Conservation (phyloP, 441 rosid species). For the Populus hybrid region DNA sequence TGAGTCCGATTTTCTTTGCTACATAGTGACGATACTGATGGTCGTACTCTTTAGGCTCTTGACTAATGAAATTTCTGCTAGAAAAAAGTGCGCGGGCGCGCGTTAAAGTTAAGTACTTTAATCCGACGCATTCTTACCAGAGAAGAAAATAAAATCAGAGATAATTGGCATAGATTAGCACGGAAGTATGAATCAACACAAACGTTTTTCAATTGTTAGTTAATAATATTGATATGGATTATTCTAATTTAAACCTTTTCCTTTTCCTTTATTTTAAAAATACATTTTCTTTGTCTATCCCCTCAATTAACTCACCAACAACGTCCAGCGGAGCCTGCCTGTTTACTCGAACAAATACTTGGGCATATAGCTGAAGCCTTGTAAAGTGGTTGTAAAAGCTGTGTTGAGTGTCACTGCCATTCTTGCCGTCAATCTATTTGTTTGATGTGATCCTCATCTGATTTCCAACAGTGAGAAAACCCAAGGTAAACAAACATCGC, state of each 20-base stretch:
- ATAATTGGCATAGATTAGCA: neutral
- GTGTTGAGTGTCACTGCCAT: neutral
- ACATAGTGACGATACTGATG: no score
- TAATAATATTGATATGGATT: no score
- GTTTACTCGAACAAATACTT: neutral
- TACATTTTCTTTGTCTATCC: no score
- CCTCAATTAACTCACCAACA: no score
- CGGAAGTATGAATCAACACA: no score
- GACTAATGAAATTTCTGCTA: no score
- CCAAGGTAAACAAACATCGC: neutral
- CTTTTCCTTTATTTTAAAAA: no score
- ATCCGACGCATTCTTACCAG: neutral
- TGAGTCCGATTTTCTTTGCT: no score
- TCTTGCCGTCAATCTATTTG: neutral
- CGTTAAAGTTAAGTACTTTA: neutral
- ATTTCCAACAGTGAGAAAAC: neutral
- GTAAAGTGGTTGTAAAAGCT: no score
- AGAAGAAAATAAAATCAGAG: neutral
- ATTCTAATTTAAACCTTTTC: no score
- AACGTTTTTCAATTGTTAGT: neutral
- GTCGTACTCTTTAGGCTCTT: no score
- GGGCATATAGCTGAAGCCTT: neutral
- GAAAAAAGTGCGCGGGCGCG: no score
- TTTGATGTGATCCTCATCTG: neutral
- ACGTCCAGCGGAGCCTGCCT: neutral